Evolutionary conservation across 2,329 filamentous ascomycete genomes (phyloP).

Genomic region (Tolypocladium ovalisporum): DNA sequence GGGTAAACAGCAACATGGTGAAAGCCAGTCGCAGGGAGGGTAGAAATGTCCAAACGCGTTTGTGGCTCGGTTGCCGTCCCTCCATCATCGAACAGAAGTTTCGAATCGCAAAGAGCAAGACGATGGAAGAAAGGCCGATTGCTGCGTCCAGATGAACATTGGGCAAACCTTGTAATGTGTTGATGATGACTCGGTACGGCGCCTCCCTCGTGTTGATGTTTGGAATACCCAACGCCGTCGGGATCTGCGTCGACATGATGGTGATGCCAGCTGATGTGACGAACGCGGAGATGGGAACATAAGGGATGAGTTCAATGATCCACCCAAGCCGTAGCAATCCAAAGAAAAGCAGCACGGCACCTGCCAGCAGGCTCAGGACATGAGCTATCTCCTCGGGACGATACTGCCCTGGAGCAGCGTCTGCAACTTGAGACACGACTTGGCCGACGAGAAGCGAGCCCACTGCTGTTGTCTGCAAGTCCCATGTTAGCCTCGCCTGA

Average conservation of each 20-base stretch:
- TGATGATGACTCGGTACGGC: conserved; percentile 33
- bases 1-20: conserved; percentile 63
- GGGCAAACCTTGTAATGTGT: conserved; percentile 27
- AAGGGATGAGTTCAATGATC: conserved; percentile 40
- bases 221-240: conserved; percentile 29
- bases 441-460: conserved; percentile 40
- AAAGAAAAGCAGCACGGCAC: conserved; percentile 30
- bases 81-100: conserved; percentile 49
- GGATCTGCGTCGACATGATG: conserved; percentile 37
- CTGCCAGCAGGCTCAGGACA: conserved; percentile 32
- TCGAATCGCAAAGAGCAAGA: conserved; percentile 55
- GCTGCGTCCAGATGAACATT: conserved; percentile 53
- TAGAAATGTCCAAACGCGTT: conserved; percentile 60
- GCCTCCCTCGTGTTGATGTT: conserved; percentile 32
- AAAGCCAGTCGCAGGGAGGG: conserved; percentile 68
- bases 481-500: not conserved
- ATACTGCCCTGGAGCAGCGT: conserved; percentile 21
- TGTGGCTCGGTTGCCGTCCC: conserved; percentile 45
- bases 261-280: conserved; percentile 40
- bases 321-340: conserved; percentile 37
- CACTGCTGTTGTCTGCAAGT: conserved; percentile 40
- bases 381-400: conserved; percentile 29
- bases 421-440: conserved; percentile 25
- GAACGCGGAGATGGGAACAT: conserved; percentile 38
- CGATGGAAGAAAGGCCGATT: conserved; percentile 57